phyloP scores from a whole-genome alignment of 768 basidiomycete species.

The Candolleomyces aberdarensis region DNA sequence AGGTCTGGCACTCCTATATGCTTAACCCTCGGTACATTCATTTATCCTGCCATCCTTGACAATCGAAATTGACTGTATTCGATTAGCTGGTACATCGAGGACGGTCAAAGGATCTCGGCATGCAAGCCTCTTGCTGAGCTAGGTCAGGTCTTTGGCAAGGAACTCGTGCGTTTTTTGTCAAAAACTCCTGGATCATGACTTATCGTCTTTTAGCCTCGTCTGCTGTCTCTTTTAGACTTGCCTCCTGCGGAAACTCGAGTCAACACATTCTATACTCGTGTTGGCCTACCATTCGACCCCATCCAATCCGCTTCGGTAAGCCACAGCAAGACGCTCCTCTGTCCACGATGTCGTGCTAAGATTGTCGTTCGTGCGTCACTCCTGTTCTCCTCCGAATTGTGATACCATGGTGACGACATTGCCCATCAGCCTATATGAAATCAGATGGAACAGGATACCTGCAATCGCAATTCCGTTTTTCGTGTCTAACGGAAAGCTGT shows the following conservation, averaged over 20 bases:
- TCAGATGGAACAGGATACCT: constrained; percentile 44
- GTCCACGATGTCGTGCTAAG: not conserved
- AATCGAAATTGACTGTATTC: too few species aligned
- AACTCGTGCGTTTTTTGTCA: not conserved
- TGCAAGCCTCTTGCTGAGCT: not conserved
- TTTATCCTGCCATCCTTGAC: too few species aligned
- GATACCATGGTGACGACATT: too few species aligned
- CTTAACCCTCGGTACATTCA: constrained; percentile 28
- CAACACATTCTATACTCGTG: not conserved
- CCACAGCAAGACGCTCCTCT: not conserved
- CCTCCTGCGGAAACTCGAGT: not conserved
- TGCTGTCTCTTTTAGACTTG: not conserved
- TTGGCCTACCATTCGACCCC: not conserved
- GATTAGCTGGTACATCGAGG: constrained; percentile 30
- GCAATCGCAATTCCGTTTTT: constrained; percentile 35
- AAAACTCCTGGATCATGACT: not conserved
- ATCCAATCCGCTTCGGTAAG: not conserved
- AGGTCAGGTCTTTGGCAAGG: not conserved
- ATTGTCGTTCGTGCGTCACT: not conserved
- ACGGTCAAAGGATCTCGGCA: constrained; percentile 6
- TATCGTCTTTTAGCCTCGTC: not conserved
- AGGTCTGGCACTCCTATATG: constrained; percentile 38
- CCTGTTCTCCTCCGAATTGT: too few species aligned
- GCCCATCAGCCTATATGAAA: constrained; percentile 31
- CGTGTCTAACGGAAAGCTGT: constrained; percentile 33